Base-by-base conservation (phyloP, 108 stramenopile species). In the Licmophora abbreviata region DNA sequence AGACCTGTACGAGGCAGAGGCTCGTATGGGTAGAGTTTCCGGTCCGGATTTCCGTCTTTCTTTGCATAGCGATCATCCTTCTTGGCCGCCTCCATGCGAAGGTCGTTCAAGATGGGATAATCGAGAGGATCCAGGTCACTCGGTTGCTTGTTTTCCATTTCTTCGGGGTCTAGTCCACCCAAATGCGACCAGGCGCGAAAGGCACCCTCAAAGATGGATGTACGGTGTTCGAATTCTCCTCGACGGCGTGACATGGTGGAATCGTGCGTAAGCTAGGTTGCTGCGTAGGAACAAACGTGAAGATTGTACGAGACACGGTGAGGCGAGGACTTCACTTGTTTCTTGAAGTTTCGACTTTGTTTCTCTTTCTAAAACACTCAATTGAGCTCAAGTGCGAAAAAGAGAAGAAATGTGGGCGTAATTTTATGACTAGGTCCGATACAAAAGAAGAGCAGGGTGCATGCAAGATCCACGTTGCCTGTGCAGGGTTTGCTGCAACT, bases 171-270 rank as follows among this genome's bases (percentile, higher is more conserved):
- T 30, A 92, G 53, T 17, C 90, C 90, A 20, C 90, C 90, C 24
- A 92, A 61, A 58, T 88, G 83, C 40, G 83, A 85, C 90, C 90
- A 92, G 7, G 90, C 90, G 29, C 90, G 85, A 66, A 81, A 92
- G 48, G 90, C 85, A n/a, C 90, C 90, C 58, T 92, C 90, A 43
- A 92, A 92, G 58, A 92, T 92, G 31, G 82, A 84, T n/a, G 90
- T 92, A 22, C 90, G 79, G 48, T 92, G 90, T 52, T 92, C 90
- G 56, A 92, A 92, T 57, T 92, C 90, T 70, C 90, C 90, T 59
- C 90, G 73, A 38, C 90, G 83, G 15, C 90, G 66, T 24, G 85
- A 87, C 90, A 92, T 92, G 59, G 22, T 64, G 20, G 3, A 11
- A 35, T 35, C 18, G 20, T 5, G 5, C 38, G 3, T n/a, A n/a